phyloP scores from a whole-genome alignment of 2,329 filamentous ascomycete species.

The Hypoxylon rubiginosum region DNA sequence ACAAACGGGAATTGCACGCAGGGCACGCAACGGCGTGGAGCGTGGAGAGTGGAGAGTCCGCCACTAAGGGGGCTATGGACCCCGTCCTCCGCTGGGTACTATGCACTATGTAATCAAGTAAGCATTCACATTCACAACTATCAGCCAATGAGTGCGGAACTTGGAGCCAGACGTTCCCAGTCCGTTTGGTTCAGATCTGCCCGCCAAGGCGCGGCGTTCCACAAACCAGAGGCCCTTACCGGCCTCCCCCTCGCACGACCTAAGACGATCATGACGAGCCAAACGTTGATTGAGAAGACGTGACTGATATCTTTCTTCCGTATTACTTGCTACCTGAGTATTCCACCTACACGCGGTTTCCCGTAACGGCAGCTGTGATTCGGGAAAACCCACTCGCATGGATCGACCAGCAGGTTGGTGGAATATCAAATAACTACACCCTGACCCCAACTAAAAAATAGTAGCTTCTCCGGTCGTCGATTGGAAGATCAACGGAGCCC shows the following conservation, averaged over 20 bases:
- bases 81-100: constrained; percentile 25
- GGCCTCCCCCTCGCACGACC: constrained; percentile 33
- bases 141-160: constrained; percentile 32
- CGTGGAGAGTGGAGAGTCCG: constrained; percentile 20
- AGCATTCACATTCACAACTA: constrained; percentile 33
- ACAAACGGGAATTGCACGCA: constrained; percentile 22
- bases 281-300: constrained; percentile 20
- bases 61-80: constrained; percentile 22
- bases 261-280: constrained; percentile 35
- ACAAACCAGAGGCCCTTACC: constrained; percentile 35
- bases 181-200: constrained; percentile 35
- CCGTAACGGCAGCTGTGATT: constrained; percentile 35
- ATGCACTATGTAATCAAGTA: constrained; percentile 22
- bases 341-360: constrained; percentile 22
- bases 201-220: constrained; percentile 36
- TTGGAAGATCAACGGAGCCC: constrained; percentile 35
- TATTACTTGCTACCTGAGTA: constrained; percentile 33
- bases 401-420: constrained; percentile 1
- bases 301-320: constrained; percentile 27
- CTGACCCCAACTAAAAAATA: constrained; percentile 27
- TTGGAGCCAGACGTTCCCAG: constrained; percentile 22
- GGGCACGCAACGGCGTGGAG: too few relatives aligned
- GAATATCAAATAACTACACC: constrained; percentile 14
- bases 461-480: constrained; percentile 32
- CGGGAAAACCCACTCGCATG: constrained; percentile 26